Base-by-base conservation (phyloP, 2,329 filamentous ascomycete species). In the Cordyceps fumosorosea region DNA sequence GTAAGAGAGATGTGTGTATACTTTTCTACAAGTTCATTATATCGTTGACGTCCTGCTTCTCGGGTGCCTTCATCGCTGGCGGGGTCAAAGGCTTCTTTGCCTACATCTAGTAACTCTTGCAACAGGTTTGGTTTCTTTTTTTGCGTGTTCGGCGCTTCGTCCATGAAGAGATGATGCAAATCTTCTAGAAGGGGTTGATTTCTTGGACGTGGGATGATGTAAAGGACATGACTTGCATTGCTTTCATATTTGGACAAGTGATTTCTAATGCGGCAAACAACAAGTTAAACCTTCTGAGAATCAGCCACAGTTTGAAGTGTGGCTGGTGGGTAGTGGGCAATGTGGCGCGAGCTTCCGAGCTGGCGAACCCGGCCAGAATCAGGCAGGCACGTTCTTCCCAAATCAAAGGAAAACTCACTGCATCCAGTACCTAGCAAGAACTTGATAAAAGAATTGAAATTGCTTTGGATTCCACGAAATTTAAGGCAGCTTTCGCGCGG, bases 71-170 rank as follows among this genome's bases (percentile, higher is more conserved):
- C 67, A 48, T 76, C 71, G 12, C 68, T 65, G 4, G 71, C 73
- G 2, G 82, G 81, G 56, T 79, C 73, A 62, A 82, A 84, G 1
- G 82, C 82, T 48, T 76, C 78, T 32, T 73, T 78, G 5, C 78
- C 81, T 16, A 75, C 69, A 47, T 77, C 72, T 40, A 78, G 69
- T 44, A 77, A 69, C 0, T 68, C 64, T 37, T 76, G 71, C 24
- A 73, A 67, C 37, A 77, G 65, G 22, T 73, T 75, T 4, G 71
- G 65, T 45, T 70, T 67, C 6, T 68, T 40, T 14, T 59, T 60
- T 29, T 64, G 20, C 18, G 65, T 60, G 37, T 65, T 61, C 1
- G 68, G 65, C 24, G 70, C 65, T 50, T 70, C 69, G 22, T 69
- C 63, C 73, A 75, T 75, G 24, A 11, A 53, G 24, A 10, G 3